A percentile compares a stretch with the other conserved stretches of the same genome.
Evolutionary conservation across 768 basidiomycete species (phyloP).

Genomic region (Mycena haematopus): DNA sequence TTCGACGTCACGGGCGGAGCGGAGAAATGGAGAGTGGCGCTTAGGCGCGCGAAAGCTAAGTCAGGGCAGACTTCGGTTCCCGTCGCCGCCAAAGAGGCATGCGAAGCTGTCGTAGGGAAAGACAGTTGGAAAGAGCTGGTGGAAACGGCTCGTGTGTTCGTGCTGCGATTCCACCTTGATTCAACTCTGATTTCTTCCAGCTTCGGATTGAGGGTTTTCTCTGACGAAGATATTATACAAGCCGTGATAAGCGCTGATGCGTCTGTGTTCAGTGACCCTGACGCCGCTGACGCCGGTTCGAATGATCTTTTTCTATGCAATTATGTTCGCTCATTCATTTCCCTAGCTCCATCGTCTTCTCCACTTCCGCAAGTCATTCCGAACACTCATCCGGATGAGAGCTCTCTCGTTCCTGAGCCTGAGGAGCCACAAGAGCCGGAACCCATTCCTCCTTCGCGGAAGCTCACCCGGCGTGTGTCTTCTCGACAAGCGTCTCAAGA

Average conservation of each 20-base stretch:
- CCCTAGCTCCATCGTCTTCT: constrained; percentile 36
- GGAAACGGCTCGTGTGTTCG: constrained; percentile 58
- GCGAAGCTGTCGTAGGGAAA: constrained; percentile 57
- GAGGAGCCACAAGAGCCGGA: constrained; percentile 26
- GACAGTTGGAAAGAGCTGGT: constrained; percentile 62
- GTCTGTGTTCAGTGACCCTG: constrained; percentile 36
- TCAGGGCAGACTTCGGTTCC: constrained; percentile 55
- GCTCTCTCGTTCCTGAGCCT: constrained; percentile 42
- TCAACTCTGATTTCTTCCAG: constrained; percentile 32
- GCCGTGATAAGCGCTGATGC: constrained; percentile 50
- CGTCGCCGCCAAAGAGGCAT: constrained; percentile 54
- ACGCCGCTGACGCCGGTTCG: constrained; percentile 28
- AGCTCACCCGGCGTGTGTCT: constrained; percentile 43
- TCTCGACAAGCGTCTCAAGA: constrained; percentile 51
- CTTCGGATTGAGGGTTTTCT: constrained; percentile 50
- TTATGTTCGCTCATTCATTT: constrained; percentile 2
- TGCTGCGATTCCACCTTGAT: constrained; percentile 8
- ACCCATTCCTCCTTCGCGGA: constrained; percentile 16
- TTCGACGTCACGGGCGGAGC: constrained; percentile 60
- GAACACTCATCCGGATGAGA: constrained; percentile 60
- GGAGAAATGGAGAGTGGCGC: constrained; percentile 55
- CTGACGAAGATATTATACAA: constrained; percentile 56
- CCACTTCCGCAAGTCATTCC: constrained; percentile 56
- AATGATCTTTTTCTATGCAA: background rate
- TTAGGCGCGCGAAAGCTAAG: constrained; percentile 61